Evolutionary conservation across 345 rosid species (phyloP).

Genomic region (Capsella bursapastoris): DNA sequence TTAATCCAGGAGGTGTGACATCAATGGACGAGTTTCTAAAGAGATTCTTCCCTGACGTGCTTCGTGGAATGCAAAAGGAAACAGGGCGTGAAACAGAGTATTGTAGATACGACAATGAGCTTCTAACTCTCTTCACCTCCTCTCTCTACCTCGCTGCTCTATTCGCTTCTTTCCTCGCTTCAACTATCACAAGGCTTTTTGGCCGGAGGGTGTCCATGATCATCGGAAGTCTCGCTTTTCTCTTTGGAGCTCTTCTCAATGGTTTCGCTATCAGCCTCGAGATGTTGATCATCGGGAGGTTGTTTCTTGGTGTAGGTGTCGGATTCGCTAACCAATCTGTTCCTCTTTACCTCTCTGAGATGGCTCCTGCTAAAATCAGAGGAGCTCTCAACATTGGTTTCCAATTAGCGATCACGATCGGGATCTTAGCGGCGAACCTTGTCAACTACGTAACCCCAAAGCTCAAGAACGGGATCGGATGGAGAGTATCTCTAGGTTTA

Average conservation of each 20-base stretch:
- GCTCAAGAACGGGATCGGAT: slow-evolving; percentile 42
- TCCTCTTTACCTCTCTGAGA: slow-evolving; percentile 54
- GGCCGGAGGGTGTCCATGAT: slow-evolving; percentile 52
- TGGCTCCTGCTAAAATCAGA: slow-evolving; percentile 50
- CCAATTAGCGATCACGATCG: slow-evolving; percentile 47
- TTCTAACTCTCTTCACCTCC: slow-evolving; percentile 53
- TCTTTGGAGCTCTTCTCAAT: slow-evolving; percentile 51
- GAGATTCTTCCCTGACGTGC: slow-evolving; percentile 49
- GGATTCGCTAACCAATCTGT: slow-evolving; percentile 56
- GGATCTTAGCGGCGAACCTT: slow-evolving; percentile 47
- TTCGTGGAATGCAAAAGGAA: slow-evolving; percentile 13
- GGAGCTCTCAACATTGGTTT: slow-evolving; percentile 50
- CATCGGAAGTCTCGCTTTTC: slow-evolving; percentile 46
- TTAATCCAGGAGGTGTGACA: slow-evolving; percentile 53
- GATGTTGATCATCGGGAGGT: slow-evolving; percentile 55
- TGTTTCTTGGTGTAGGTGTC: slow-evolving; percentile 55
- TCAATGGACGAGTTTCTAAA: slow-evolving; percentile 54
- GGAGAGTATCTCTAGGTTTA: slow-evolving; percentile 50
- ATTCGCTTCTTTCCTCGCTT: slow-evolving; percentile 44
- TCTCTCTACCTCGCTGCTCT: slow-evolving; percentile 55
- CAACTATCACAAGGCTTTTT: slow-evolving; percentile 27
- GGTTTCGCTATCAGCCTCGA: slow-evolving; percentile 46
- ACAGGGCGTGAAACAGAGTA: slow-evolving; percentile 40
- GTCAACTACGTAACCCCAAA: slow-evolving; percentile 42
- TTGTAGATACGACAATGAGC: slow-evolving; percentile 52